A percentile compares a stretch with the other conserved stretches of the same genome.
These are phyloP conservation scores for Pezicula neosporulosa DNA, from an alignment of 2,329 filamentous ascomycete genomes.

Conservation along the genomic window DNA sequence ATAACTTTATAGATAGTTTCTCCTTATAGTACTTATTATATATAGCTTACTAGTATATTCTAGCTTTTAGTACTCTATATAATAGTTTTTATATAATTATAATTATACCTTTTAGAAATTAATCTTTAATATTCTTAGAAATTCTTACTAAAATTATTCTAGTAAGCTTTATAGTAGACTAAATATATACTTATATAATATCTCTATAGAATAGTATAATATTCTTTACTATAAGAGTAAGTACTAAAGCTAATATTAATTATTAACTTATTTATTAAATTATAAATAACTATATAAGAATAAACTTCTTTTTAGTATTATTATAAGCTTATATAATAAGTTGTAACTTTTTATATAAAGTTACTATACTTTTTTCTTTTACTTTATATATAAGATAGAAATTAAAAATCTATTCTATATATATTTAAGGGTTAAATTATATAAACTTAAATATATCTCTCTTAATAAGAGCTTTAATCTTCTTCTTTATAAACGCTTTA, in stretches of 20 bases:
- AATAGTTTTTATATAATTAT: not conserved
- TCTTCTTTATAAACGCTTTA: not conserved
- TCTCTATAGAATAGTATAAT: not conserved
- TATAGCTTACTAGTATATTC: not conserved
- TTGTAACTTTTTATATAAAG: too few relatives aligned
- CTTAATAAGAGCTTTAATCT: not conserved
- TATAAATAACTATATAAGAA: too few relatives aligned
- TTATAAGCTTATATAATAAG: too few relatives aligned
- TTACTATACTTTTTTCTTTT: too few relatives aligned
- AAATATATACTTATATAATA: not conserved
- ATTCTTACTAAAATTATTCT: not conserved
- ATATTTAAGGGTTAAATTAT: not conserved
- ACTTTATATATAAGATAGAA: too few relatives aligned
- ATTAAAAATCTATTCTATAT: not conserved
- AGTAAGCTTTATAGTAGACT: not conserved
- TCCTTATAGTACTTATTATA: not conserved
- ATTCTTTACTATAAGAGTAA: not conserved
- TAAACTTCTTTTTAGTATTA: too few relatives aligned
- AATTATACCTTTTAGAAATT: not conserved
- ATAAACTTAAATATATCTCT: not conserved
- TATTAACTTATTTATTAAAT: too few relatives aligned
- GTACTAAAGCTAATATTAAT: too few relatives aligned
- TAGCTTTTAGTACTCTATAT: not conserved
- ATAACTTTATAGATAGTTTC: not conserved
- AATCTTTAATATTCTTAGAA: not conserved